Base-by-base conservation (phyloP, 345 rosid species). In the Eucalyptus polybractea region DNA sequence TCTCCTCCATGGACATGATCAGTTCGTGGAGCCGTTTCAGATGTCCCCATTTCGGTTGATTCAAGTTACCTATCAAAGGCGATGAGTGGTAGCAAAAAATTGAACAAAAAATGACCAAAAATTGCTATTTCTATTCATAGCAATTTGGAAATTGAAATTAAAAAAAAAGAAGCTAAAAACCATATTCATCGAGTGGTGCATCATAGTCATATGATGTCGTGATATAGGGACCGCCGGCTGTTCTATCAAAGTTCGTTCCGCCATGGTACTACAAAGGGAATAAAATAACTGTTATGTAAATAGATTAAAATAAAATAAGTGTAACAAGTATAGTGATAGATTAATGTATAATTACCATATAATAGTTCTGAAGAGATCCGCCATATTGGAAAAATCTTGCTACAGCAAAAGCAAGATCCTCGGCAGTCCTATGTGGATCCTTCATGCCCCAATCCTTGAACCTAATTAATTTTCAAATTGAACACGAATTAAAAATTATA, bases 41-140 rank as follows among this genome's bases (percentile, higher is more conserved):
- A 88, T 97, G 98, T 5, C 98, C 98, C 91, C 93, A 96, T 90
- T 96, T 95, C 4, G 99, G 98, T 89, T 97, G 96, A 42, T 86
- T 88, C 86, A 62, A 53, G 22, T 86, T 86, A 53, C 76, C 76
- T 87, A 17, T 11, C 27, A 40, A 76, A 76, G 15, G 47, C 16
- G 14, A 76, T 11, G 16, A 40, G 85, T 21, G 24, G 40, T 72
- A 76, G 85, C 83, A 19, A 69, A 69, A 69, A 69, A n/a, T 53
- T 53, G 58, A 62, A 13, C 31, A 29, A 7, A 62, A 33, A 21
- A 37, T 37, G 15, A 76, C 24, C 27, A 37, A 37, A 76, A 40
- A 40, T 76, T 10, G 8, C 16, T 40, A 11, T 21, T 10, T 21
- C 40, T 65, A 13, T 65, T n/a, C 8, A 65, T 65, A 14, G 37